phyloP scores from a whole-genome alignment of 805 yeast genomes.

The Candida mattraensis region DNA sequence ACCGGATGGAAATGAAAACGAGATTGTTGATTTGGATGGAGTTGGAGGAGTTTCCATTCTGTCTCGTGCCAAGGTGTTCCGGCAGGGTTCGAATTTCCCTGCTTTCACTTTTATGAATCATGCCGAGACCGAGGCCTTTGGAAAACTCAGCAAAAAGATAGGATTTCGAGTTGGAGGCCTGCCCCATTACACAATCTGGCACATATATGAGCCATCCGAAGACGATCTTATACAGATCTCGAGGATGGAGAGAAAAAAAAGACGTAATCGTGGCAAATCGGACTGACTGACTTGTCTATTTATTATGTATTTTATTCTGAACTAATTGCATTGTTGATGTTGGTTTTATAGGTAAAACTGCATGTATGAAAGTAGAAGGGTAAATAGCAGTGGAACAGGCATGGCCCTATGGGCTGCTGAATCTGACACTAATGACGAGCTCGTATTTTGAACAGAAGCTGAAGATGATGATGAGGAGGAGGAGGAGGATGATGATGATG shows the following conservation, averaged over 20 bases:
- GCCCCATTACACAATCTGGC: constrained; percentile 91
- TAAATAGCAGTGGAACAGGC: too few relatives aligned
- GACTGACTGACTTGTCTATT: too few relatives aligned
- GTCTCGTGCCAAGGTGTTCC: constrained; percentile 70
- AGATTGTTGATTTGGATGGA: constrained; percentile 74
- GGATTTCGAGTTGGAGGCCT: constrained; percentile 84
- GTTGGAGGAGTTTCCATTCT: constrained; percentile 85
- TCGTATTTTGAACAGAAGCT: too few relatives aligned
- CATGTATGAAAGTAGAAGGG: not conserved
- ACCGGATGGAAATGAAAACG: constrained; percentile 56
- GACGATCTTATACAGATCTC: constrained; percentile 76
- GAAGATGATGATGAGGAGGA: too few relatives aligned
- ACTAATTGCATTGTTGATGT: constrained; percentile 1
- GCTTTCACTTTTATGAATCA: constrained; percentile 82
- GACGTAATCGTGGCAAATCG: constrained; percentile 34
- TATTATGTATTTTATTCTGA: too few relatives aligned
- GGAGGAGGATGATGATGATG: not conserved
- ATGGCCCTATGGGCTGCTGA: too few relatives aligned
- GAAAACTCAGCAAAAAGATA: constrained; percentile 75
- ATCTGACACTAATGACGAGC: too few relatives aligned
- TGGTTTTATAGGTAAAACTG: not conserved
- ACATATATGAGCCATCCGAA: constrained; percentile 85
- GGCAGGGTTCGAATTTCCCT: constrained; percentile 81
- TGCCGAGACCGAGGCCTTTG: constrained; percentile 88
- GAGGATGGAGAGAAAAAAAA: constrained; percentile 62